Percentiles rank a stretch among this genome's conserved stretches.
Evolutionary conservation across 1,284 basidiomycete genomes (phyloP).

Genomic region (Omphalotus olearius): DNA sequence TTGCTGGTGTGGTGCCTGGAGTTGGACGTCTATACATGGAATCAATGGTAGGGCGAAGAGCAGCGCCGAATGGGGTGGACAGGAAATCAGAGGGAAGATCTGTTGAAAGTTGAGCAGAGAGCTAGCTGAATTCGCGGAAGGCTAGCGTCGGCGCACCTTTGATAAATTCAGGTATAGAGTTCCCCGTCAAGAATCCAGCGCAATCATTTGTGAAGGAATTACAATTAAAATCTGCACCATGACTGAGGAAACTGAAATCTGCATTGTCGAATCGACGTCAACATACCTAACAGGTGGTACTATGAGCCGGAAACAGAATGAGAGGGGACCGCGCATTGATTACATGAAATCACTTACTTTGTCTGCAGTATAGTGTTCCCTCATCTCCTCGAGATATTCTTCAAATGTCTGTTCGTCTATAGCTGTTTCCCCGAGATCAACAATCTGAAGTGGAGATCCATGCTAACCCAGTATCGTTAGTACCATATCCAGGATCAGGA

Average conservation of each 20-base stretch:
- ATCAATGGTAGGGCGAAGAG: slow-evolving; percentile 84
- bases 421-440: slow-evolving; percentile 80
- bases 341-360: slow-evolving; percentile 47
- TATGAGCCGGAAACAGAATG: slow-evolving; percentile 24
- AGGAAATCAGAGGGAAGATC: slow-evolving; percentile 88
- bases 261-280: neutral
- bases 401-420: slow-evolving; percentile 82
- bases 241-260: neutral
- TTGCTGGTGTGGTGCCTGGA: slow-evolving; percentile 32
- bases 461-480: slow-evolving; percentile 43
- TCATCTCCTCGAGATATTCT: slow-evolving; percentile 76
- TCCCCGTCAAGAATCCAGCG: slow-evolving; percentile 79
- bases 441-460: slow-evolving; percentile 69
- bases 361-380: slow-evolving; percentile 79
- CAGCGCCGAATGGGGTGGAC: slow-evolving; percentile 86
- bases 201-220: slow-evolving; percentile 90
- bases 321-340: neutral
- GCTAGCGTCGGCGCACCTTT: slow-evolving; percentile 41
- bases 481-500: slow-evolving; percentile 5
- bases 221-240: slow-evolving; percentile 72
- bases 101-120: slow-evolving; percentile 25
- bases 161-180: slow-evolving; percentile 75
- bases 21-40: slow-evolving; percentile 69
- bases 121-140: neutral
- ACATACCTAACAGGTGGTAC: slow-evolving; percentile 84